phyloP scores from a whole-genome alignment of 805 yeast species.

The Wickerhamomyces ciferrii region DNA sequence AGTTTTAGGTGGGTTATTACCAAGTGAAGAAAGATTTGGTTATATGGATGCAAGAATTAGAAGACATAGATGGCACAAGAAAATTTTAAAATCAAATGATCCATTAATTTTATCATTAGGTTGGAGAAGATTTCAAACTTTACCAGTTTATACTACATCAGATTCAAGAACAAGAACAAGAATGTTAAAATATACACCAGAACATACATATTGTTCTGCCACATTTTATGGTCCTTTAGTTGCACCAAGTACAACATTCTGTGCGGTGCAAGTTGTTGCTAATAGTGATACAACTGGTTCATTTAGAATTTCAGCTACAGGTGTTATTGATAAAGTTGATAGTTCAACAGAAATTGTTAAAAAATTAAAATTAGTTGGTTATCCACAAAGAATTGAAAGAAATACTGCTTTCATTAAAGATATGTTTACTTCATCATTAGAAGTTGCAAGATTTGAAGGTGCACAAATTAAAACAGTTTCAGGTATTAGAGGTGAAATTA shows the following conservation, averaged over 20 bases:
- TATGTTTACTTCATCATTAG: conserved; percentile 89
- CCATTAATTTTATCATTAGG: conserved; percentile 92
- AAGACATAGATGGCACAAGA: conserved; percentile 98
- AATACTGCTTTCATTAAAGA: conserved; percentile 97
- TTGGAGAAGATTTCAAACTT: conserved; percentile 97
- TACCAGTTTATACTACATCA: conserved; percentile 92
- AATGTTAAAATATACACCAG: conserved; percentile 97
- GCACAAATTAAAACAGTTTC: conserved; percentile 95
- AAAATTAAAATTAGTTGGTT: conserved; percentile 90
- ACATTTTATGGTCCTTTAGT: conserved; percentile 96
- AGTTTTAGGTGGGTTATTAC: conserved; percentile 83
- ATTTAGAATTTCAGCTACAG: conserved; percentile 95
- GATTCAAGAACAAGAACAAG: conserved; percentile 97
- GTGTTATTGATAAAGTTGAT: conserved; percentile 91
- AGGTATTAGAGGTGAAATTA: conserved; percentile 96
- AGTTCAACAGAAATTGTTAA: conserved; percentile 87
- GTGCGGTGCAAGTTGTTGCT: conserved; percentile 89
- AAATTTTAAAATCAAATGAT: conserved; percentile 90
- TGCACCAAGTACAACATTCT: conserved; percentile 95
- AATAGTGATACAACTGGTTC: conserved; percentile 80
- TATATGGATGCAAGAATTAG: conserved; percentile 89
- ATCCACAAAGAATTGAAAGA: conserved; percentile 88
- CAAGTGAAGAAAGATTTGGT: conserved; percentile 92
- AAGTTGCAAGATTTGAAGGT: conserved; percentile 97
- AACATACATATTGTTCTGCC: conserved; percentile 94